phyloP scores from a whole-genome alignment of 2,329 filamentous ascomycete species.

The Herpotrichia juniperi region DNA sequence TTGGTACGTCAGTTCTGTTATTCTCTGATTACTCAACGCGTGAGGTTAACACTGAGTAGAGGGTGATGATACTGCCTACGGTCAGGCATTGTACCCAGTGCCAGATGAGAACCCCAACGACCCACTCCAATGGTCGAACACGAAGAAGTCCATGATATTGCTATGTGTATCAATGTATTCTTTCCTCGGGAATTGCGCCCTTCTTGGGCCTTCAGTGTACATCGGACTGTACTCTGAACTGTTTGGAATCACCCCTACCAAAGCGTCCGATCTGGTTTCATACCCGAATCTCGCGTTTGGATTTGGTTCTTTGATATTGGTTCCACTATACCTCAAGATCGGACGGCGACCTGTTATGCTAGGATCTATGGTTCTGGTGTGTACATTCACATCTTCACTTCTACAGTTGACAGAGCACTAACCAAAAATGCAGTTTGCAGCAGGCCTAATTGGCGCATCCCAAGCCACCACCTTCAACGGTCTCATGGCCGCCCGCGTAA shows the following conservation, averaged over 20 bases:
- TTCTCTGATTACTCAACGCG: neutral
- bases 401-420: neutral
- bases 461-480: conserved; percentile 47
- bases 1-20: conserved; percentile 9
- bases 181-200: conserved; percentile 63
- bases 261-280: conserved; percentile 62
- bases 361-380: conserved; percentile 46
- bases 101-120: conserved; percentile 67
- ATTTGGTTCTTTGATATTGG: conserved; percentile 62
- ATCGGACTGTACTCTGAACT: conserved; percentile 60
- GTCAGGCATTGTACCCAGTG: conserved; percentile 66
- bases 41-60: conserved; percentile 41
- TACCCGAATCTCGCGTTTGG: conserved; percentile 68
- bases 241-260: conserved; percentile 58
- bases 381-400: neutral
- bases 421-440: conserved; percentile 39
- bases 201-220: conserved; percentile 65
- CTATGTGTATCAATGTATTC: conserved; percentile 62
- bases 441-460: conserved; percentile 51
- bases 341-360: conserved; percentile 53
- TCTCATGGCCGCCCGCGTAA: conserved; percentile 51
- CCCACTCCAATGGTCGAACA: conserved; percentile 60
- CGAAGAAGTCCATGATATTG: conserved; percentile 64
- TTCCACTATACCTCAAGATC: conserved; percentile 63
- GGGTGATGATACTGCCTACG: conserved; percentile 65